Base-by-base conservation (phyloP, 1,284 basidiomycete species). In the Laetiporus sulphureus region DNA sequence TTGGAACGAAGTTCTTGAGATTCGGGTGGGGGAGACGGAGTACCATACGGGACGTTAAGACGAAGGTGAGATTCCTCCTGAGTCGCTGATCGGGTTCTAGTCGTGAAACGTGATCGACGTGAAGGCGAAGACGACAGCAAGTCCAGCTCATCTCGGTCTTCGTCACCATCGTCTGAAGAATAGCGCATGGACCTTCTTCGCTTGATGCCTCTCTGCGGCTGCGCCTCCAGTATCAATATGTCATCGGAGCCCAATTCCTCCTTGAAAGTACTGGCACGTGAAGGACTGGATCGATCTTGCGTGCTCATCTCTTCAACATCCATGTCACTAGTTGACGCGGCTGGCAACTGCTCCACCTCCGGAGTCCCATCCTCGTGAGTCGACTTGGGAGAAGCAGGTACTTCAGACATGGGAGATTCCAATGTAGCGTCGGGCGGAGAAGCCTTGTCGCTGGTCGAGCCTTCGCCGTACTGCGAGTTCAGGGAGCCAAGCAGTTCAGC, bases 261-360 rank as follows among this genome's bases (percentile, higher is more conserved):
- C 22, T 40, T 30, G n/a, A 31, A 24, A 16, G 30, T 25, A 24
- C 20, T 19, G 5, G 38, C 19, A 11, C 24, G 29, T 38, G 22
- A 18, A 3, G 40, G 21, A n/a, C 32, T 25, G 13, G 35, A 22
- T 30, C 22, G 13, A 12, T 22, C 23, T 11, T 27, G 31, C 4
- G 27, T 23, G 6, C 18, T 19, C 6, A 40, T 19, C 13, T 56
- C 47, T 22, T 51, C 53, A 7, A 51, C 49, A 1, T 54, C 55
- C 52, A 56, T 53, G 3, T 11, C 29, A 18, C 33, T n/a, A n/a
- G n/a, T n/a, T n/a, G n/a, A n/a, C n/a, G n/a, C n/a, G n/a, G n/a
- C n/a, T n/a, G n/a, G n/a, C n/a, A n/a, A n/a, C n/a, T n/a, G n/a
- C n/a, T n/a, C n/a, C n/a, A n/a, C n/a, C n/a, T n/a, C n/a, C n/a